phyloP scores from a whole-genome alignment of 2,329 filamentous ascomycete genomes.

The Colletotrichum higginsianum region DNA sequence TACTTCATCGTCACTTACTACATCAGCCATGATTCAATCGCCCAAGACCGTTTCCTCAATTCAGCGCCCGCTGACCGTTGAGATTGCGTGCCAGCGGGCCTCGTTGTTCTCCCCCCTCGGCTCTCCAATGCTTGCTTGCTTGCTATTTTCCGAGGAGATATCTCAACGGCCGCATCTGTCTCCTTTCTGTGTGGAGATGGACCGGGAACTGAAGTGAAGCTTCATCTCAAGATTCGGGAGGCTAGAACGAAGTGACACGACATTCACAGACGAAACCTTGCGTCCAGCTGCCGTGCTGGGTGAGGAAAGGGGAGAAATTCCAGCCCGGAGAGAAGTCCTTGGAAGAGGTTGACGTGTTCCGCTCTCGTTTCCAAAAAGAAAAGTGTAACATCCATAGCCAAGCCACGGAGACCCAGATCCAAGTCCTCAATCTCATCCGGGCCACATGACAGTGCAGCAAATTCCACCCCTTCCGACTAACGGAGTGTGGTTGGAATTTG shows the following conservation, averaged over 20 bases:
- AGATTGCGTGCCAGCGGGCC: no score
- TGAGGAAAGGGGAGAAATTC: not conserved
- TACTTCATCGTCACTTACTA: no score
- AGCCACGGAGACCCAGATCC: not conserved
- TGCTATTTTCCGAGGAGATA: not conserved
- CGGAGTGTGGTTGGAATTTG: no score
- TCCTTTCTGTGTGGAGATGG: accelerated
- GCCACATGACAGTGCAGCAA: not conserved
- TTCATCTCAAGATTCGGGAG: not conserved
- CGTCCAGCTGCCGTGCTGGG: not conserved
- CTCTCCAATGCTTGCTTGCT: no score
- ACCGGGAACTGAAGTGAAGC: not conserved
- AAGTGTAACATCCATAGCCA: not conserved
- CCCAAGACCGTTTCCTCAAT: no score
- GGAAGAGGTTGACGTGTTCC: not conserved
- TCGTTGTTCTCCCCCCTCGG: no score
- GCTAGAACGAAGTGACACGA: not conserved
- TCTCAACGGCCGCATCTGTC: not conserved
- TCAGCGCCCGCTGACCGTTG: no score
- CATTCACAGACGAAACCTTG: not conserved
- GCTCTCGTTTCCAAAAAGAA: no score
- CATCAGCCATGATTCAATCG: no score
- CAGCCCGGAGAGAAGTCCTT: not conserved
- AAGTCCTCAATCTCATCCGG: not conserved
- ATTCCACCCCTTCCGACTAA: no score